These are phyloP conservation scores for Coccomyxa sp. DNA, from an alignment of 139 green algal species.

Conservation along the genomic window DNA sequence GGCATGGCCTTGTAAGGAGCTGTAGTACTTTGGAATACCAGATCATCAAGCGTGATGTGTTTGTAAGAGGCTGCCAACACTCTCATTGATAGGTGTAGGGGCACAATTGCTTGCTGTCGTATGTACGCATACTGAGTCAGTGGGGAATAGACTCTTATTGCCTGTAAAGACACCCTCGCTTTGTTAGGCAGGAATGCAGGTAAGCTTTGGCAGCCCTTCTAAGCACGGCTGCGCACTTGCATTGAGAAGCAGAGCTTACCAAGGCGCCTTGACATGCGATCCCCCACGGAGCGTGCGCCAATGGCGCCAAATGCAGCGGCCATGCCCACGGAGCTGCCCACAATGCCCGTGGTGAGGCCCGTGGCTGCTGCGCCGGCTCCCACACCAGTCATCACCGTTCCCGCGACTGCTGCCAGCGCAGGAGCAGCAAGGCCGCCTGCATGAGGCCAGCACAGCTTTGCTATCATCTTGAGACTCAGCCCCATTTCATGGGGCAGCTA, in stretches of 20 bases:
- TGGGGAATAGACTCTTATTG: too few species aligned
- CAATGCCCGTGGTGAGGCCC: slow-evolving; percentile 35
- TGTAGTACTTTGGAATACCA: too few species aligned
- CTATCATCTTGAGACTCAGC: too few species aligned
- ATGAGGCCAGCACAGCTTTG: too few species aligned
- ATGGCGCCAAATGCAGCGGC: slow-evolving; percentile 46
- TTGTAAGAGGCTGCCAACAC: too few species aligned
- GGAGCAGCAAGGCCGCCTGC: slow-evolving; percentile 74
- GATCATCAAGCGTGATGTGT: too few species aligned
- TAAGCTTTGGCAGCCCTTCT: too few species aligned
- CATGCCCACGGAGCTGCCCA: slow-evolving; percentile 45
- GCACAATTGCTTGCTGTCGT: background rate
- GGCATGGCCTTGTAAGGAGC: background rate
- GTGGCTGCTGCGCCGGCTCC: slow-evolving; percentile 26
- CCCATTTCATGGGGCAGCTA: too few species aligned
- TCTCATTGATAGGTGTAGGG: background rate
- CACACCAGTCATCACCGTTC: slow-evolving; percentile 37
- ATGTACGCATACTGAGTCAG: background rate
- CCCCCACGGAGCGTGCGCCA: slow-evolving; percentile 22
- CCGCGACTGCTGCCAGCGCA: slow-evolving; percentile 68
- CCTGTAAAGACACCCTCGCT: too few species aligned
- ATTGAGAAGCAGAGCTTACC: too few species aligned
- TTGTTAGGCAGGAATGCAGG: too few species aligned
- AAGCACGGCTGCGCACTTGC: too few species aligned
- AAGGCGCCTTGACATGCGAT: slow-evolving; percentile 34